phyloP scores from a whole-genome alignment of 2,329 filamentous ascomycete species.

The Xylaria multiplex region DNA sequence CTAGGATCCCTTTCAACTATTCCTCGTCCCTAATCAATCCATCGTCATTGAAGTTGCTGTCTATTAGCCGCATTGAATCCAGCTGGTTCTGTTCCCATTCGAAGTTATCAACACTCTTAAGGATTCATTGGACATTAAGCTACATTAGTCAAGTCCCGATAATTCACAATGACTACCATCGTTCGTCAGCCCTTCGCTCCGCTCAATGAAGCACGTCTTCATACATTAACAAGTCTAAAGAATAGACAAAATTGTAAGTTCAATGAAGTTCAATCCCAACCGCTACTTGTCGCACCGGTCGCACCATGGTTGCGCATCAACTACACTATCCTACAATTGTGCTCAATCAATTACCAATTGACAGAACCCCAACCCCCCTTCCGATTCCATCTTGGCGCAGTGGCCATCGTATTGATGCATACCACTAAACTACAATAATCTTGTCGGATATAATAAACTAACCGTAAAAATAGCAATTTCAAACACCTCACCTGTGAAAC shows the following conservation, averaged over 20 bases:
- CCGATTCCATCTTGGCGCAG: background rate
- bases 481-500: constrained; percentile 58
- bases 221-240: constrained; percentile 78
- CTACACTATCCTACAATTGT: background rate
- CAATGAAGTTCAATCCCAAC: constrained; percentile 10
- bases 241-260: constrained; percentile 78
- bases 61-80: constrained; percentile 30
- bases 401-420: constrained; percentile 9
- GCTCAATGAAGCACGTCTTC: constrained; percentile 74
- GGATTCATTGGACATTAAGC: constrained; percentile 28
- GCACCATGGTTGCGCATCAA: constrained; percentile 10
- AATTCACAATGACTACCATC: constrained; percentile 62
- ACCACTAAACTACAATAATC: background rate
- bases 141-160: constrained; percentile 27
- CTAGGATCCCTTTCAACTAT: constrained; percentile 31
- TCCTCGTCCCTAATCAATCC: constrained; percentile 34
- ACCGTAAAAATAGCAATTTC: constrained; percentile 53
- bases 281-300: background rate
- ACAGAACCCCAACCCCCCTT: background rate
- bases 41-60: constrained; percentile 26
- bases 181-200: constrained; percentile 80
- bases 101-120: constrained; percentile 27
- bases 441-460: constrained; percentile 40
- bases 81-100: constrained; percentile 24
- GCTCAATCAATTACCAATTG: background rate